A percentile compares a stretch with the other conserved stretches of the same genome.
phyloP scores from a whole-genome alignment of 1,284 basidiomycete genomes.

The Golubevia sp. region DNA sequence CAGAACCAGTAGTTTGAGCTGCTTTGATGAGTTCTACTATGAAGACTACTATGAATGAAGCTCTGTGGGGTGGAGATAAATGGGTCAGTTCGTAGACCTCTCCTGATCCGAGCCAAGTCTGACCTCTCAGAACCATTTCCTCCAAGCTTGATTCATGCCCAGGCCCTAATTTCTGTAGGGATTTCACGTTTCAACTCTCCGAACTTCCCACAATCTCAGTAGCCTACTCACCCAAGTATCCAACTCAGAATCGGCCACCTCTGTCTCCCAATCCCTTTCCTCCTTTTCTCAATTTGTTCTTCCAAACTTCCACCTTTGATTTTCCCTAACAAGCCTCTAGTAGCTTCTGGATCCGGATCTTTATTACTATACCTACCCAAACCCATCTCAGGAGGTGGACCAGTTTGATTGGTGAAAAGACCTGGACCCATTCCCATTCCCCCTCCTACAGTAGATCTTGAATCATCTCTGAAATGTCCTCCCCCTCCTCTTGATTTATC shows the following conservation, averaged over 20 bases:
- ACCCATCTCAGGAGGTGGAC: too few species aligned
- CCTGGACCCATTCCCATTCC: too few species aligned
- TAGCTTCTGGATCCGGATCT: constrained; percentile 6
- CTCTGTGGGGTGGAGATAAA: constrained; percentile 3
- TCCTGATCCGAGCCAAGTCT: too few species aligned
- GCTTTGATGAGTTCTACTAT: constrained; percentile 51
- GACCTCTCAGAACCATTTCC: not conserved
- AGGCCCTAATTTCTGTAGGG: too few species aligned
- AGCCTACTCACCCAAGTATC: constrained; percentile 21
- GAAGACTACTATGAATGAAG: constrained; percentile 44
- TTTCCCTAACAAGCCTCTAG: constrained; percentile 21
- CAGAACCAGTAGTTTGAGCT: constrained; percentile 41
- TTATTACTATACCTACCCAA: not conserved
- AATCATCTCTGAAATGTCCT: not conserved
- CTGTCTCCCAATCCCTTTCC: constrained; percentile 46
- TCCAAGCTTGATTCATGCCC: not conserved
- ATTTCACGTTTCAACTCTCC: too few species aligned
- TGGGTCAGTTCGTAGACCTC: not conserved
- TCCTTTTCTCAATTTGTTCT: constrained; percentile 40
- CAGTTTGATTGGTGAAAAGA: too few species aligned
- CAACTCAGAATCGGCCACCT: constrained; percentile 35
- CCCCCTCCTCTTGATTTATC: constrained; percentile 2
- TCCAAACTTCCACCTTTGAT: constrained; percentile 25
- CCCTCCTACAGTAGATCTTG: too few species aligned
- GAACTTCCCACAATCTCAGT: not conserved